A percentile compares a stretch with the other conserved stretches of the same genome.
Conservation (phyloP, 495 filamentous ascomycete genomes). For the Clohesyomyces aquaticus region DNA sequence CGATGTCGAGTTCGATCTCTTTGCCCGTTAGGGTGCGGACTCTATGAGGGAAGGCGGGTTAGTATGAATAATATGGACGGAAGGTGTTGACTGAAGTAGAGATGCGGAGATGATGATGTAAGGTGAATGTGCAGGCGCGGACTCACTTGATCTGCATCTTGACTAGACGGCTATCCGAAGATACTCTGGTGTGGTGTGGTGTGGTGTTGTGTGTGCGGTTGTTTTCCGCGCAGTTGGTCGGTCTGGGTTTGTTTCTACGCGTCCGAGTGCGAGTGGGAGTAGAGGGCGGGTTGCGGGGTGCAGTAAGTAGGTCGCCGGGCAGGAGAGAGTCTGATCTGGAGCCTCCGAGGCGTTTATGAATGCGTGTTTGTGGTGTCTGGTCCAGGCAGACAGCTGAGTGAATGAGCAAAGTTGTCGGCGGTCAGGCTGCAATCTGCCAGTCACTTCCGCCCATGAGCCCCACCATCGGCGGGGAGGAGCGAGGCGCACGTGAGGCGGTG, state of each 20-base stretch:
- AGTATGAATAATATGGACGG: background rate
- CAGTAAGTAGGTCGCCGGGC: no score
- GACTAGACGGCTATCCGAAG: background rate
- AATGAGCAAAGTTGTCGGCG: background rate
- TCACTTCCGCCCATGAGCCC: no score
- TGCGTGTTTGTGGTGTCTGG: background rate
- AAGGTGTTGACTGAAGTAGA: background rate
- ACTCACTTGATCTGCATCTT: constrained; percentile 43
- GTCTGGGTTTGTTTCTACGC: no score
- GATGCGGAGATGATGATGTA: background rate
- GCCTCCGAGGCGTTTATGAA: no score
- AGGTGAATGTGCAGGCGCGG: no score
- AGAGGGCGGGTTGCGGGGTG: background rate
- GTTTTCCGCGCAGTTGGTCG: background rate
- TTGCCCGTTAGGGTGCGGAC: constrained; percentile 98
- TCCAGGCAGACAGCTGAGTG: background rate
- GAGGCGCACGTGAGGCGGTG: no score
- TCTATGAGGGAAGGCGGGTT: constrained; percentile 52
- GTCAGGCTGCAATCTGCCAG: background rate
- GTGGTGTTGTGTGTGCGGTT: constrained; percentile 7
- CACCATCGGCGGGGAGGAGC: no score
- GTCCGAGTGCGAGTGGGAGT: background rate
- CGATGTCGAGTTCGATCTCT: constrained; percentile 97
- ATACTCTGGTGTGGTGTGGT: background rate
- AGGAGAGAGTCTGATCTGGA: no score